Evolutionary conservation across 495 filamentous ascomycete species (phyloP), one percentile per base, ranked within the genome.

Genomic region (Penicillium subrubescens): DNA sequence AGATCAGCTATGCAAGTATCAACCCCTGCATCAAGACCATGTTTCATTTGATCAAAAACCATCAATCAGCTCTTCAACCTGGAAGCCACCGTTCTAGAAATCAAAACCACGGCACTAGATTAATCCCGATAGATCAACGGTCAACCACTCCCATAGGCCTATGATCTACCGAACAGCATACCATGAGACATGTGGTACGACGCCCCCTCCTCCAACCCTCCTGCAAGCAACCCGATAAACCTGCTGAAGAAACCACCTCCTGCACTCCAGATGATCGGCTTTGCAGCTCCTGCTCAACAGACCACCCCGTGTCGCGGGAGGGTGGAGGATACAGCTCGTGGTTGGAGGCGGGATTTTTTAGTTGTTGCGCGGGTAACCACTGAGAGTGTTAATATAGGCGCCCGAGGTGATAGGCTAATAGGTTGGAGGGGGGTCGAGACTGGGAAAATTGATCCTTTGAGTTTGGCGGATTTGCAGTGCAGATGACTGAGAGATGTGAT

Each of bases 401-500:
- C 53, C 33, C n/a, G 2, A 23, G n/a, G 53, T 56, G 53, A 56
- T 35, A 39, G 34, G 12, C 19, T 37, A 15, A 35, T 21, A 17
- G 17, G 8, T 14, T 29, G 34, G 8, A 23, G 53, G 21, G 29
- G 19, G 53, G 15, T 29, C 56, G 34, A 29, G 39, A 31, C 34
- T 15, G 56, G 35, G 35, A 44, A 11, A 17, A 1, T 15, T 15
- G 19, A 23, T 31, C 41, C 41, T 64, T 60, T 63, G 46, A 56
- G 62, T 43, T 56, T 27, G 15, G 52, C 33, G 44, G 43, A 64
- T 33, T 52, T 48, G 23, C 48, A 27, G 61, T 66, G 68, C 61
- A 67, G 58, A 58, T 64, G 66, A 67, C 66, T 48, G 53, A 46
- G 27, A 15, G 59, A 60, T 51, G 44, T 63, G 41, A 63, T 57